A percentile compares a stretch with the other conserved stretches of the same genome.
These are phyloP conservation scores for Filobasidium uniguttulatum DNA, from an alignment of 1,284 basidiomycete genomes.

Conservation along the genomic window DNA sequence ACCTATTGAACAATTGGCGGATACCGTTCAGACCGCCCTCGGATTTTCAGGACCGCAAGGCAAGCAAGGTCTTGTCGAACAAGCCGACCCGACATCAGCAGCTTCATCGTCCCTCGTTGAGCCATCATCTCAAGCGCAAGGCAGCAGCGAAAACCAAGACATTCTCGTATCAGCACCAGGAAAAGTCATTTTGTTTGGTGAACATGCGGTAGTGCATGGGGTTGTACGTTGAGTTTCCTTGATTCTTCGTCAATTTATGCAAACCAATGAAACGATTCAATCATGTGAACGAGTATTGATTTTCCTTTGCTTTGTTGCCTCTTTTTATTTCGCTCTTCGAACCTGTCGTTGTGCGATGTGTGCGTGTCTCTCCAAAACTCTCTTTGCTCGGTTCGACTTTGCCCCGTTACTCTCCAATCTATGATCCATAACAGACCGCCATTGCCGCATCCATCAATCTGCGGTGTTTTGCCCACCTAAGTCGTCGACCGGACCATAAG, in stretches of 20 bases:
- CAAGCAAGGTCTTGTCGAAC: conserved; percentile 1
- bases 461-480: conserved; percentile 78
- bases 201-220: conserved; percentile 97
- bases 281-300: too few species aligned
- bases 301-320: background rate
- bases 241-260: too few species aligned
- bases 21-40: conserved; percentile 22
- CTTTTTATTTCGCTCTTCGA: too few species aligned
- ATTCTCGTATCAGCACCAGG: conserved; percentile 83
- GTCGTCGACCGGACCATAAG: conserved; percentile 58
- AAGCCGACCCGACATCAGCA: conserved; percentile 20
- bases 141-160: conserved; percentile 35
- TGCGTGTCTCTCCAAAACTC: conserved; percentile 3
- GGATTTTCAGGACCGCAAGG: conserved; percentile 16
- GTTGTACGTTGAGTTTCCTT: conserved; percentile 52
- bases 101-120: background rate
- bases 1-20: conserved; percentile 13
- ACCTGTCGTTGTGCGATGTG: too few species aligned
- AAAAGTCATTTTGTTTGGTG: conserved; percentile 96
- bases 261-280: too few species aligned
- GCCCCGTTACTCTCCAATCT: background rate
- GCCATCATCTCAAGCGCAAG: background rate
- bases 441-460: conserved; percentile 90
- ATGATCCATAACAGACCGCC: conserved; percentile 59
- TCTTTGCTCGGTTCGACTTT: background rate